These are phyloP conservation scores for Aspergillus felis DNA, from an alignment of 2,329 filamentous ascomycete genomes.

Conservation along the genomic window DNA sequence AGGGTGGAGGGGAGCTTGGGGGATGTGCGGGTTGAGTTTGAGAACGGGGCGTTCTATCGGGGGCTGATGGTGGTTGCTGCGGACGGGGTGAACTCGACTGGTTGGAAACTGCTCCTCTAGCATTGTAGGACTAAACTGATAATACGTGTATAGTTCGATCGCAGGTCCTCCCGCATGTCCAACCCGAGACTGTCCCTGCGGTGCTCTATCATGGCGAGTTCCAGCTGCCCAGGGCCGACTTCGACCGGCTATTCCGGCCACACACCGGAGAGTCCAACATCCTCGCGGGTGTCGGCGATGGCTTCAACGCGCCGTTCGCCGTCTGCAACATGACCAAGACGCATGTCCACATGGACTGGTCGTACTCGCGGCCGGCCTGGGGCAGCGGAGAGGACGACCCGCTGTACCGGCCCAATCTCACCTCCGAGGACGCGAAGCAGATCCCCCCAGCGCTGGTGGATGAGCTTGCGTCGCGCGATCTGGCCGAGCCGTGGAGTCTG, in stretches of 20 bases:
- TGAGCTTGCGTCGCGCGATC: slow-evolving; percentile 3
- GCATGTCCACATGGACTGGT: slow-evolving; percentile 9
- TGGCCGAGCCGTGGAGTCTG: slow-evolving; percentile 7
- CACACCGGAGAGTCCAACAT: slow-evolving; percentile 4
- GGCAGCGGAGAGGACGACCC: not conserved
- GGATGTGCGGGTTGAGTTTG: slow-evolving; percentile 1
- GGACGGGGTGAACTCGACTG: slow-evolving; percentile 6
- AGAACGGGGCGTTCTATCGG: slow-evolving; percentile 6
- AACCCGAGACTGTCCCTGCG: slow-evolving; percentile 4
- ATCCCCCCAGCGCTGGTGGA: slow-evolving; percentile 3
- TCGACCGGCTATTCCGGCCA: slow-evolving; percentile 2
- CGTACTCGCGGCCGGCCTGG: slow-evolving; percentile 2
- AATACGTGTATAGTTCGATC: slow-evolving; percentile 1
- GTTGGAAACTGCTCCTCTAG: not conserved
- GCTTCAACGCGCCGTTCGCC: slow-evolving; percentile 9
- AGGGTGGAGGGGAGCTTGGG: not conserved
- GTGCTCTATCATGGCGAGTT: slow-evolving; percentile 9
- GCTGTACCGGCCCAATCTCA: slow-evolving; percentile 2
- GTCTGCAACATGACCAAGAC: slow-evolving; percentile 6
- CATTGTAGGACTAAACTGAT: not conserved
- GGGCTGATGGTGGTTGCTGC: slow-evolving; percentile 8
- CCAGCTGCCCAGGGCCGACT: slow-evolving; percentile 1
- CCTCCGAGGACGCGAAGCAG: slow-evolving; percentile 5
- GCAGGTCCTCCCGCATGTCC: not conserved
- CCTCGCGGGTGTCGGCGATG: slow-evolving; percentile 6